Evolutionary conservation across 306 rosid species (phyloP), one percentile per base, ranked within the genome.

Genomic region (Fagus crenata): DNA sequence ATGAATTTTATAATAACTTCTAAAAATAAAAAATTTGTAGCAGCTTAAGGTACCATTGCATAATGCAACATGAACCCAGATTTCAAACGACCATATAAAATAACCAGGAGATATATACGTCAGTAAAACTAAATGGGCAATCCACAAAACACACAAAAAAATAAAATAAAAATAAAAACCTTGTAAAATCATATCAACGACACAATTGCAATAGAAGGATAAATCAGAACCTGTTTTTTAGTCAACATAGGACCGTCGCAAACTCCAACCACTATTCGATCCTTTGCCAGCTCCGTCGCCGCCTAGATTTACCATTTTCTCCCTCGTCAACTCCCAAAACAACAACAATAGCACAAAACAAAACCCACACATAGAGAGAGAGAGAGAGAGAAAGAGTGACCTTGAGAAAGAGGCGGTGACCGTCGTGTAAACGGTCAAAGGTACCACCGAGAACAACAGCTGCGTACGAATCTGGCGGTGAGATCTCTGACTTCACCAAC

Each of bases 361-460:
- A 5, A 40, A 12, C n/a, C 65, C 68, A 58, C 39, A 40, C 28
- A 55, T 13, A 33, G 35, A 39, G 12, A 40, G 39, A 6, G 33
- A 28, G 1, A 67, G 71, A 17, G 67, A 61, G 55, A 77, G 64
- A 67, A 49, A 59, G 74, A 35, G 53, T 51, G 40, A 94, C 98
- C 79, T 89, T 90, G 86, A 95, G 99, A 72, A 95, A 95, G 72
- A 89, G 96, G 67, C 89, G 91, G 82, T 95, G 99, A 53, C 99
- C 97, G 55, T 89, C 87, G 86, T 95, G 99, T 72, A 95, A 77
- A 11, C 97, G 91, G 86, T 95, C 97, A 43, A 95, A 90, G 69
- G 99, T 95, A 46, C 99, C 97, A 11, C 99, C 99, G 60, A 87
- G 90, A 32, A 95, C 99, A 18, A 95, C 97, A 4, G 93, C 81